phyloP scores from a whole-genome alignment of 2,329 filamentous ascomycete genomes.

The Ceratocystis ficicola region DNA sequence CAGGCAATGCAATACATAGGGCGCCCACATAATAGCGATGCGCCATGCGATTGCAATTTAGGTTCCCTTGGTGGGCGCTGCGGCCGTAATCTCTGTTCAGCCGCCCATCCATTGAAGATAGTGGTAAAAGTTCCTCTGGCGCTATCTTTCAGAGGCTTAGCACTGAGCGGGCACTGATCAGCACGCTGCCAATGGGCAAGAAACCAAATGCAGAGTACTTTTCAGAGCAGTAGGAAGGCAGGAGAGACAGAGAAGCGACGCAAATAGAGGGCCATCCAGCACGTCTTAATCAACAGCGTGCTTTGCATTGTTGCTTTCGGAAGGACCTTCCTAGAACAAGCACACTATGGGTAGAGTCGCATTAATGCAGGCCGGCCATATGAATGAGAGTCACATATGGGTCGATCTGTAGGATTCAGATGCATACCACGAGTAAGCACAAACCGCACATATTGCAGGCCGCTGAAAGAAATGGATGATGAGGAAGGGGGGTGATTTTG shows the following conservation, averaged over 20 bases:
- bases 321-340: not conserved
- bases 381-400: not conserved
- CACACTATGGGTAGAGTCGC: not conserved
- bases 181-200: not conserved
- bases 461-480: no score
- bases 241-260: not conserved
- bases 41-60: no score
- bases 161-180: not conserved
- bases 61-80: not conserved
- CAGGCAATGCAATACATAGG: no score
- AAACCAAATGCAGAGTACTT: not conserved
- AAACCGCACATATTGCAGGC: no score
- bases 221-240: not conserved
- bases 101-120: not conserved
- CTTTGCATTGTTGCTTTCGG: not conserved
- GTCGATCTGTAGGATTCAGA: not conserved
- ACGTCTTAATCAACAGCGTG: not conserved
- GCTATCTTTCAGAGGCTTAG: not conserved
- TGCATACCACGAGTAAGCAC: not conserved
- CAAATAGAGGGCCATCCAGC: not conserved
- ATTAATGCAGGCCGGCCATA: not conserved
- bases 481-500: no score
- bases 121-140: not conserved
- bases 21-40: no score
- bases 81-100: not conserved